Percentiles rank a stretch among this genome's conserved stretches.
Conservation (phyloP, 176 grass and related monocot genomes). For the Miscanthus lutarioriparius region DNA sequence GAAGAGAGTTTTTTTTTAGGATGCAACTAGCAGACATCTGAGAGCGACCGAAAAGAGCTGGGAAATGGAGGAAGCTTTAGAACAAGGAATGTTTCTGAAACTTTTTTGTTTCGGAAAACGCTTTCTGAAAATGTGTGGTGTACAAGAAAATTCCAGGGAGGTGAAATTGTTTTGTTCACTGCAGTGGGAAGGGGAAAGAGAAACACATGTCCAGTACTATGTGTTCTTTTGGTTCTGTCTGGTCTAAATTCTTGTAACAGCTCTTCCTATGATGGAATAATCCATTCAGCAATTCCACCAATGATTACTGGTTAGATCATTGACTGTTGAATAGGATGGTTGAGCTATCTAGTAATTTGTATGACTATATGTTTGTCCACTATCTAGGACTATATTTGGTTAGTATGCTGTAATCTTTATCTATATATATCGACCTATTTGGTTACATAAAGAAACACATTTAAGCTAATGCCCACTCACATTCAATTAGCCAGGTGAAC, state of each 20-base stretch:
- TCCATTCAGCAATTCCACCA: background rate
- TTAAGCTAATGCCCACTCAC: background rate
- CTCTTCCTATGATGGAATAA: conserved; percentile 15
- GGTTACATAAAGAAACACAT: background rate
- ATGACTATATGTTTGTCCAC: background rate
- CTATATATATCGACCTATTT: background rate
- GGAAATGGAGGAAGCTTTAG: conserved; percentile 22
- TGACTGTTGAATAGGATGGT: conserved; percentile 9
- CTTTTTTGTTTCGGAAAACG: background rate
- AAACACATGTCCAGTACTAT: background rate
- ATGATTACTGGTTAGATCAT: background rate
- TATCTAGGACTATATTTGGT: background rate
- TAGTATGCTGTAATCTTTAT: background rate
- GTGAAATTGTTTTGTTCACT: conserved; percentile 26
- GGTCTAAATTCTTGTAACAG: conserved; percentile 20
- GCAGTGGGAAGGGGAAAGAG: background rate
- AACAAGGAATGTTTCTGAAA: conserved; percentile 18
- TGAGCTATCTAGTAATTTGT: conserved; percentile 14
- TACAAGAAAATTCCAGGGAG: conserved; percentile 8
- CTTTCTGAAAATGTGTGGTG: conserved; percentile 9
- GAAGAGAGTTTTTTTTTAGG: conserved; percentile 17
- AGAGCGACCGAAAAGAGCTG: conserved; percentile 3
- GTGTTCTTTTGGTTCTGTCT: conserved; percentile 23
- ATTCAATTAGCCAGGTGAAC: background rate
- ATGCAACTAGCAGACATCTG: conserved; percentile 36